Conservation (phyloP, 139 green algal species). For the Auxenochlorella protothecoides region DNA sequence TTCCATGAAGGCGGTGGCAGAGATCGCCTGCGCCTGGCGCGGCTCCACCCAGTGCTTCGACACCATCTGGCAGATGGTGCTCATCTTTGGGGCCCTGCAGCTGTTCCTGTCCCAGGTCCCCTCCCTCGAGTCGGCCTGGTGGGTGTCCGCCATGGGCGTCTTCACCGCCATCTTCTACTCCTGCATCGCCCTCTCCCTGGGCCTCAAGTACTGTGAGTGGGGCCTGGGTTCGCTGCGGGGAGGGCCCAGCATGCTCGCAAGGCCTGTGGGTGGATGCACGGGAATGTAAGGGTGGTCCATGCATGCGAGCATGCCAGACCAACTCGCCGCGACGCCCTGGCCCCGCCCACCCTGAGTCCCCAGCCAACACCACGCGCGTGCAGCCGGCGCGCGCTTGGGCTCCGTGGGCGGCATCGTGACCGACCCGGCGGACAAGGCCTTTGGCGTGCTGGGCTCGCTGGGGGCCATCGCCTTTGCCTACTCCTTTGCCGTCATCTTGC, state of each 20-base stretch:
- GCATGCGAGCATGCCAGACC: not conserved
- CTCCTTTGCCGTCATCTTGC: slow-evolving; percentile 19
- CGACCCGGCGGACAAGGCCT: slow-evolving; percentile 8
- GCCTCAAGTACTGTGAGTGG: slow-evolving; percentile 1
- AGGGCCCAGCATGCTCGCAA: too few relatives aligned
- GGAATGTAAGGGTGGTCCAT: not conserved
- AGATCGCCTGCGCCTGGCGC: not conserved
- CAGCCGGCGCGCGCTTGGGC: not conserved
- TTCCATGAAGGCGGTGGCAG: slow-evolving; percentile 9
- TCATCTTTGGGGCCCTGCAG: slow-evolving; percentile 33
- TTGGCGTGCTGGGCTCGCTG: slow-evolving; percentile 37
- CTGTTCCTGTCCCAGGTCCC: slow-evolving; percentile 34
- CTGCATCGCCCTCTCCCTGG: slow-evolving; percentile 28
- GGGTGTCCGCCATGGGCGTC: slow-evolving; percentile 14
- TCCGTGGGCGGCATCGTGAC: slow-evolving; percentile 2
- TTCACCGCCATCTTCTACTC: slow-evolving; percentile 37
- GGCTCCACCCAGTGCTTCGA: slow-evolving; percentile 1
- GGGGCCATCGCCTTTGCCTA: slow-evolving; percentile 38
- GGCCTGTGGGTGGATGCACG: too few relatives aligned
- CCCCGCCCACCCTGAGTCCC: too few relatives aligned
- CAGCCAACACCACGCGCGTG: too few relatives aligned
- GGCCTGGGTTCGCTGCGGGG: not conserved
- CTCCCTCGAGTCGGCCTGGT: slow-evolving; percentile 11
- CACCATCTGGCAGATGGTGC: slow-evolving; percentile 24
- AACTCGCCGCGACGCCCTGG: too few relatives aligned